Base-by-base conservation (phyloP, 1,284 basidiomycete species). In the Trichosporon inkin region DNA sequence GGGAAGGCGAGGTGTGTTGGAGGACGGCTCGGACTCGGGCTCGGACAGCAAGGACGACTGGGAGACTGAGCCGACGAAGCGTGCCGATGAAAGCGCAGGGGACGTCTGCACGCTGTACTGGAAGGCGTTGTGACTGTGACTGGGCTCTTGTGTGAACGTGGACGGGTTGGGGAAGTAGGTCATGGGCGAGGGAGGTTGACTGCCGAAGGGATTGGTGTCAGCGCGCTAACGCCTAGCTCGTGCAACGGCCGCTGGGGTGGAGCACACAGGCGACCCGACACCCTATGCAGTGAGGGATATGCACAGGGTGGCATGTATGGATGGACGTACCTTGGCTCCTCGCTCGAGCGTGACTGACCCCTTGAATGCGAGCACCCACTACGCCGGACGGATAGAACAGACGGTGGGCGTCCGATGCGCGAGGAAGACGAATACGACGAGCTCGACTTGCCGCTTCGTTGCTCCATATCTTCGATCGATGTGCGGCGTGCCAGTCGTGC, bases 121-220 rank as follows among this genome's bases (percentile, higher is more conserved):
- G 32, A 41, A 22, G 35, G 55, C 22, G 17, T 22, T 49, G 24
- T 47, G 38, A 4, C 39, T 20, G 5, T 36, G 66, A 19, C 52
- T 58, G 1, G 69, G 53, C 40, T 65, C 62, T 22, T 57, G 53
- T 14, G 64, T 60, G 55, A 74, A 74, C 0, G 72, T 66, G 14
- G 72, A 72, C 10, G 71, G 74, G 57, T 72, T 73, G 35, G 74
- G 74, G 41, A 76, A 76, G 60, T 76, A 74, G 13, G 74, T 74
- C 53, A 76, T 72, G 8, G 74, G 74, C 10, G 71, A 72, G 7
- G 68, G 63, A 2, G 70, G 69, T 52, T 62, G 62, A 39, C 68
- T 68, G 55, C 35, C 24, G 17, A n/a, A 28, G 44, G 34, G 24
- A 22, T 5, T 24, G 16, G 24, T 16, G 56, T 52, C 8, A 39